Evolutionary conservation across 2,329 filamentous ascomycete species (phyloP).

Genomic region (Sporothrix humicola): DNA sequence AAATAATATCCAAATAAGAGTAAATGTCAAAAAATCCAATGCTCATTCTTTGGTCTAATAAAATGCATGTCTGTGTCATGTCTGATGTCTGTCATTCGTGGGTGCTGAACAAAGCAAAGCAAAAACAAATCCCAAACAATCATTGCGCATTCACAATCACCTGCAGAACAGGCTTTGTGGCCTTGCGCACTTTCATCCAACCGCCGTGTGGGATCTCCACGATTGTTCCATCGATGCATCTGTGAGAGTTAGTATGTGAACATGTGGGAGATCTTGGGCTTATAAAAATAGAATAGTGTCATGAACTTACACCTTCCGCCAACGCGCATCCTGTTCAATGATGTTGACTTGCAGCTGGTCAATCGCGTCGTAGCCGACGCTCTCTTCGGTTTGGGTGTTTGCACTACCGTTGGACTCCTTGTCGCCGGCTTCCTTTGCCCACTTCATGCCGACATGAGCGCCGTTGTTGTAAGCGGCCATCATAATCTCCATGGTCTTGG

Average conservation of each 20-base stretch:
- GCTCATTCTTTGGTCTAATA: conserved; percentile 10
- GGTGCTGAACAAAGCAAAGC: background rate
- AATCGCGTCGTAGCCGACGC: conserved; percentile 73
- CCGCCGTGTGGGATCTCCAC: conserved; percentile 73
- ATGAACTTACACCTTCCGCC: conserved; percentile 69
- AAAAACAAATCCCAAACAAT: too few species aligned
- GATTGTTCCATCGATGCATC: conserved; percentile 91
- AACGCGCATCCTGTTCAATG: conserved; percentile 69
- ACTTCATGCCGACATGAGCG: conserved; percentile 58
- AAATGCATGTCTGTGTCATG: conserved; percentile 21
- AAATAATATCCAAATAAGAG: background rate
- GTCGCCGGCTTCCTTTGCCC: conserved; percentile 50
- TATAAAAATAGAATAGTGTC: too few species aligned
- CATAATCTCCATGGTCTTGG: conserved; percentile 79
- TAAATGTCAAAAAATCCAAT: conserved; percentile 1
- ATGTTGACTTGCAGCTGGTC: conserved; percentile 71
- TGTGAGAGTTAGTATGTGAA: conserved; percentile 28
- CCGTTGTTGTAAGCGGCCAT: conserved; percentile 64
- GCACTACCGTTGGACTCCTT: conserved; percentile 58
- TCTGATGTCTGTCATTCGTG: background rate
- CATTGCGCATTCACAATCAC: conserved; percentile 51
- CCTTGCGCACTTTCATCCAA: conserved; percentile 68
- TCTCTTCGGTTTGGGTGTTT: conserved; percentile 52
- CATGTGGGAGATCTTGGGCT: background rate
- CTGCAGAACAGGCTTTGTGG: conserved; percentile 50